phyloP scores from a whole-genome alignment of 2,329 filamentous ascomycete genomes.

The Ophiostoma himal-ulmi region DNA sequence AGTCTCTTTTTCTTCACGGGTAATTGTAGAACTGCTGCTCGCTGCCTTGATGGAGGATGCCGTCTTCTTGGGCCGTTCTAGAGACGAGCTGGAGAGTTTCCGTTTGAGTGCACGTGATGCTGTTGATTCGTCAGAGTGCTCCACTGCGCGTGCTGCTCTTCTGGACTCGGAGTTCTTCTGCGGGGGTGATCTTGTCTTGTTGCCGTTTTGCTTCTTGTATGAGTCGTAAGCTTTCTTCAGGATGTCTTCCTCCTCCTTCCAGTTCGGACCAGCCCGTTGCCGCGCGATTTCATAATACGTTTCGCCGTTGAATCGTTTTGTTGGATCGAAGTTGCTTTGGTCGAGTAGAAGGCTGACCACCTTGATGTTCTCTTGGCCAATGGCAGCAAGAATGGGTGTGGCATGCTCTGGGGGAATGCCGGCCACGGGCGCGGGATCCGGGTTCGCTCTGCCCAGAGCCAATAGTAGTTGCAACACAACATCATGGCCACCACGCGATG shows the following conservation, averaged over 20 bases:
- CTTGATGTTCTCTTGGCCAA: slow-evolving; percentile 79
- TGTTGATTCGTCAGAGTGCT: slow-evolving; percentile 40
- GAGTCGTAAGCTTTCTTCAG: slow-evolving; percentile 70
- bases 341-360: slow-evolving; percentile 75
- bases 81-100: slow-evolving; percentile 45
- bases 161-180: slow-evolving; percentile 41
- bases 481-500: slow-evolving; percentile 85
- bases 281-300: slow-evolving; percentile 85
- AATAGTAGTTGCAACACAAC: slow-evolving; percentile 75
- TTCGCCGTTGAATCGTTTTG: slow-evolving; percentile 66
- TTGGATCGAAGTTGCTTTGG: slow-evolving; percentile 75
- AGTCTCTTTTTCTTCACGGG: slow-evolving; percentile 43
- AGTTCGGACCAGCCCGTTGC: slow-evolving; percentile 75
- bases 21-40: slow-evolving; percentile 34
- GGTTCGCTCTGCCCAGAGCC: slow-evolving; percentile 58
- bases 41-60: slow-evolving; percentile 29
- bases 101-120: slow-evolving; percentile 39
- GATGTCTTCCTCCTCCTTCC: slow-evolving; percentile 80
- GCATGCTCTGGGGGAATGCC: slow-evolving; percentile 63
- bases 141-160: slow-evolving; percentile 40
- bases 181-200: slow-evolving; percentile 48
- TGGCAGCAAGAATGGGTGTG: slow-evolving; percentile 89
- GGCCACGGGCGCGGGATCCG: slow-evolving; percentile 62
- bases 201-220: slow-evolving; percentile 46
- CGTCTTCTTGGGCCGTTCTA: slow-evolving; percentile 42